These are phyloP conservation scores for Colletotrichum nymphaeae DNA, from an alignment of 2,329 filamentous ascomycete genomes.

Conservation along the genomic window DNA sequence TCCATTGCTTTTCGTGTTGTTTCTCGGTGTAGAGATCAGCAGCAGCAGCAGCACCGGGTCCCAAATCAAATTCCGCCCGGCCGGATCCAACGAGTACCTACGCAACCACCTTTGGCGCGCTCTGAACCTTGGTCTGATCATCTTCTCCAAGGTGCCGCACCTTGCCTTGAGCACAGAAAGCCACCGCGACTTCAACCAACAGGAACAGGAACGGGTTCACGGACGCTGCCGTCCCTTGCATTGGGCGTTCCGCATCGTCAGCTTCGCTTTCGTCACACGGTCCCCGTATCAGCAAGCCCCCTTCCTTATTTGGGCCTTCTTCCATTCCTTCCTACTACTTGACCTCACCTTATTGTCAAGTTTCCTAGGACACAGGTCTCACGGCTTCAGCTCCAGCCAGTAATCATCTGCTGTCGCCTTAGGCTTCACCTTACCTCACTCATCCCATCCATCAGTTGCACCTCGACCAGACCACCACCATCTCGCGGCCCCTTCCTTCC, in stretches of 20 bases:
- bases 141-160: background rate
- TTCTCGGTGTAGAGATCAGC: background rate
- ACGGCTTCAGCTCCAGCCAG: background rate
- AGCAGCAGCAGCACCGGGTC: background rate
- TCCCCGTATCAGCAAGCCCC: background rate
- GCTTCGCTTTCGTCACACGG: background rate
- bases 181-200: background rate
- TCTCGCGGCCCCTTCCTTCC: background rate
- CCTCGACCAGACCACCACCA: background rate
- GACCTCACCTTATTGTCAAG: background rate
- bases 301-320: slow-evolving; percentile 3
- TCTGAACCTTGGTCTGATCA: background rate
- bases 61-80: background rate
- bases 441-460: background rate
- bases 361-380: slow-evolving; percentile 4
- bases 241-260: background rate
- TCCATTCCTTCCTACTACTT: slow-evolving; percentile 1
- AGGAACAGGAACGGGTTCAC: slow-evolving; percentile 2
- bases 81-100: background rate
- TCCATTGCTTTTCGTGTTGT: background rate
- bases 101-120: background rate
- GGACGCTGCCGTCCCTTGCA: slow-evolving; percentile 7
- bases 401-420: background rate
- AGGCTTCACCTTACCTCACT: background rate
- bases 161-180: background rate